Percentiles rank a stretch among this genome's conserved stretches.
phyloP scores from a whole-genome alignment of 1,284 basidiomycete genomes.

The Gymnopus androsaceus region DNA sequence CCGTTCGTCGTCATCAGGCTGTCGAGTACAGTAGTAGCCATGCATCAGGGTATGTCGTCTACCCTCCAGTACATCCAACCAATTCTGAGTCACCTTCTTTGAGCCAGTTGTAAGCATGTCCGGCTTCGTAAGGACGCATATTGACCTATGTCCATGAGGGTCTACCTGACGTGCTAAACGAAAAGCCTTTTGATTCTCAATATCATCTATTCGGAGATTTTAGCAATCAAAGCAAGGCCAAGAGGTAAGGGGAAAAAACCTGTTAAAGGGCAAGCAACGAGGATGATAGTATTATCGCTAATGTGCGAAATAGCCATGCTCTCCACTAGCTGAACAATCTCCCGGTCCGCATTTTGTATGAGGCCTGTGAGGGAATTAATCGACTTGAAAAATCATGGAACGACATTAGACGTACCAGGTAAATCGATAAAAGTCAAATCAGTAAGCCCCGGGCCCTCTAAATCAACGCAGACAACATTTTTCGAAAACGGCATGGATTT shows the following conservation, averaged over 20 bases:
- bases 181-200: constrained; percentile 53
- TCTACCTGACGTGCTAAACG: constrained; percentile 46
- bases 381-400: background rate
- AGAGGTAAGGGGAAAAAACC: constrained; percentile 33
- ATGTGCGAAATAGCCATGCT: constrained; percentile 48
- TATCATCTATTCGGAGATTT: constrained; percentile 44
- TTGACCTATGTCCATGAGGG: constrained; percentile 47
- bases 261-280: constrained; percentile 57
- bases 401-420: constrained; percentile 33
- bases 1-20: constrained; percentile 45
- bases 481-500: constrained; percentile 34
- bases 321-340: constrained; percentile 46
- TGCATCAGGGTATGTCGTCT: constrained; percentile 42
- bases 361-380: constrained; percentile 36
- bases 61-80: constrained; percentile 47
- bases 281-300: constrained; percentile 48
- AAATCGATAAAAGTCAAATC: constrained; percentile 49
- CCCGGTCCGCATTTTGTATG: constrained; percentile 46
- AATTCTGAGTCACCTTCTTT: constrained; percentile 43
- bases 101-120: constrained; percentile 43
- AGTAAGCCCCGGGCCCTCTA: constrained; percentile 38
- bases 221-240: background rate
- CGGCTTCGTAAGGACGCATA: constrained; percentile 67
- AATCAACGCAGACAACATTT: constrained; percentile 42
- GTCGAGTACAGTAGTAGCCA: constrained; percentile 59